phyloP scores from a whole-genome alignment of 2,329 filamentous ascomycete species.

The Fusarium longipes region DNA sequence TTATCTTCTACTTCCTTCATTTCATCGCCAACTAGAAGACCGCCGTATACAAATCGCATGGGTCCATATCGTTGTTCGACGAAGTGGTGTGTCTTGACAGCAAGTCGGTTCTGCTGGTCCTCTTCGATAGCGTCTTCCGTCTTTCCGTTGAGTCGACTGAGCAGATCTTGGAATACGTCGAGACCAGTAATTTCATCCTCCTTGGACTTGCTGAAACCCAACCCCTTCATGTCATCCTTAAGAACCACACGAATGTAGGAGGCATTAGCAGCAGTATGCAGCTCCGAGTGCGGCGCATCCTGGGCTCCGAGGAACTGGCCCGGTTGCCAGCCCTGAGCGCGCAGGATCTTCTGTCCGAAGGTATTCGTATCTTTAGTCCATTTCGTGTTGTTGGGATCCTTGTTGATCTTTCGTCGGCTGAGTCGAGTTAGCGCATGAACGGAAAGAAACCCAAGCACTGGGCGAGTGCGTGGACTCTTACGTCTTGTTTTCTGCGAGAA shows the following conservation, averaged over 20 bases:
- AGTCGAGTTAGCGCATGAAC: conserved; percentile 23
- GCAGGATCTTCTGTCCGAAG: conserved; percentile 91
- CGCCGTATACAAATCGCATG: conserved; percentile 90
- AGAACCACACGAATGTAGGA: conserved; percentile 86
- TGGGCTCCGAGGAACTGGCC: conserved; percentile 84
- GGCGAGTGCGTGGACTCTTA: conserved; percentile 27
- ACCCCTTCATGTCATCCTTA: conserved; percentile 90
- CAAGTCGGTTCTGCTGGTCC: conserved; percentile 74
- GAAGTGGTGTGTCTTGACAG: conserved; percentile 78
- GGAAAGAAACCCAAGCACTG: not conserved
- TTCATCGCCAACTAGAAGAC: conserved; percentile 71
- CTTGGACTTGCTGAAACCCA: conserved; percentile 82
- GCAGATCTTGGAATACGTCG: conserved; percentile 84
- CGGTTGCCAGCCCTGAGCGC: conserved; percentile 89
- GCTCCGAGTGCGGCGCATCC: conserved; percentile 77
- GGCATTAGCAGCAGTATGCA: conserved; percentile 82
- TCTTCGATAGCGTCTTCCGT: conserved; percentile 77
- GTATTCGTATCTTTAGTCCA: conserved; percentile 86
- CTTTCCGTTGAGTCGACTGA: conserved; percentile 91
- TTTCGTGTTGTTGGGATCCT: conserved; percentile 95
- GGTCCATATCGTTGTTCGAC: conserved; percentile 80
- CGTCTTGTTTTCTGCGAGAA: conserved; percentile 53
- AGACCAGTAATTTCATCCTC: conserved; percentile 86
- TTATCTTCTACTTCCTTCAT: conserved; percentile 55
- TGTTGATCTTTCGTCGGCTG: conserved; percentile 74